These are phyloP conservation scores for Pisolithus tinctorius DNA, from an alignment of 768 basidiomycete genomes.

Conservation along the genomic window DNA sequence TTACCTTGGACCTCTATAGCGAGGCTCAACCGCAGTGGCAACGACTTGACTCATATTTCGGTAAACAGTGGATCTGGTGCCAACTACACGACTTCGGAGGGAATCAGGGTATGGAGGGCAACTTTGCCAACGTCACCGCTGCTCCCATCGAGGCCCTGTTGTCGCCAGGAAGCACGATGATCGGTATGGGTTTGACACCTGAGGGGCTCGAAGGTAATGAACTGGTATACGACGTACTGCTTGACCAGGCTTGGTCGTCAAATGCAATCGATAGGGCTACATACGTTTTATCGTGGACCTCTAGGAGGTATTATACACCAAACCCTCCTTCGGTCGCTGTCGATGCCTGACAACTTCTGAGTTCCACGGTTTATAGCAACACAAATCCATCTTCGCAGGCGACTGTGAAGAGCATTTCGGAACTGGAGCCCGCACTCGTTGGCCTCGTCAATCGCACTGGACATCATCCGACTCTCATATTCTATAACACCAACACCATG, in stretches of 20 bases:
- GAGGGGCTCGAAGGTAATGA: too few relatives aligned
- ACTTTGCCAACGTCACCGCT: constrained; percentile 27
- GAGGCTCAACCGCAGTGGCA: constrained; percentile 38
- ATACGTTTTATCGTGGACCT: too few relatives aligned
- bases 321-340: constrained; percentile 6
- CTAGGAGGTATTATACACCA: too few relatives aligned
- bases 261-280: too few relatives aligned
- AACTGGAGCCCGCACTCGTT: constrained; percentile 27
- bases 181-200: too few relatives aligned
- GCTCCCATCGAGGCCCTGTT: too few relatives aligned
- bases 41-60: constrained; percentile 32
- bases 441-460: constrained; percentile 30
- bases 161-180: too few relatives aligned
- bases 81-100: constrained; percentile 35
- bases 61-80: constrained; percentile 38
- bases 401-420: constrained; percentile 32
- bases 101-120: constrained; percentile 33
- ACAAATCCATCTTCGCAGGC: constrained; percentile 26
- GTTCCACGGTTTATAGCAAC: constrained; percentile 35
- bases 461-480: constrained; percentile 27
- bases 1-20: constrained; percentile 35
- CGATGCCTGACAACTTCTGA: constrained; percentile 32
- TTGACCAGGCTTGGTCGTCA: too few relatives aligned
- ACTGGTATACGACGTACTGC: too few relatives aligned
- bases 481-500: constrained; percentile 44